Percentiles rank a stretch among this genome's conserved stretches.
phyloP scores from a whole-genome alignment of 1,139 yeast species.

The Meyerozyma athensensis region DNA sequence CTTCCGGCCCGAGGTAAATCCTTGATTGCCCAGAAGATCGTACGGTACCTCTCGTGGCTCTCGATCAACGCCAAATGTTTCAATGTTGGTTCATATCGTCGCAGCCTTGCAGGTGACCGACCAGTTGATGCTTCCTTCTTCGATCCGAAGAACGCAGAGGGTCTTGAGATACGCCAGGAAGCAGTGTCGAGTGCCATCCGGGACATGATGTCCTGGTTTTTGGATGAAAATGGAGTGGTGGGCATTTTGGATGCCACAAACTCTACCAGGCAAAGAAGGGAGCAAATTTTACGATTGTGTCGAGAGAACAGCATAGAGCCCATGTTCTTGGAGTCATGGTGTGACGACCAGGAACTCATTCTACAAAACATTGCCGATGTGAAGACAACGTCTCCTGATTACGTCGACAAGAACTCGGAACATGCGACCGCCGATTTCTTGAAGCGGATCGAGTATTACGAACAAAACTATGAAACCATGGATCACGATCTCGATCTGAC shows the following conservation, averaged over 20 bases:
- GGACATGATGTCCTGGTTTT: slow-evolving; percentile 90
- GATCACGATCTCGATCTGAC: slow-evolving; percentile 53
- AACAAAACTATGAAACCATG: slow-evolving; percentile 70
- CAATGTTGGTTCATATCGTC: slow-evolving; percentile 83
- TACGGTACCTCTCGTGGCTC: slow-evolving; percentile 87
- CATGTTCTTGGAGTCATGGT: slow-evolving; percentile 87
- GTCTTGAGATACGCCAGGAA: slow-evolving; percentile 55
- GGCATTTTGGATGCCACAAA: slow-evolving; percentile 91
- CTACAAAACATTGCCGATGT: slow-evolving; percentile 80
- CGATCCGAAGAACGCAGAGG: slow-evolving; percentile 61
- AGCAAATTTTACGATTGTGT: slow-evolving; percentile 59
- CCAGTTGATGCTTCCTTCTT: slow-evolving; percentile 64
- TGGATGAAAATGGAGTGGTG: slow-evolving; percentile 75
- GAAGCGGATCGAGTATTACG: slow-evolving; percentile 69
- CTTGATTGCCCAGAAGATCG: slow-evolving; percentile 78
- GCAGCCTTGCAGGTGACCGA: slow-evolving; percentile 47
- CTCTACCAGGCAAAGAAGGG: slow-evolving; percentile 67
- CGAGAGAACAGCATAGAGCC: slow-evolving; percentile 73
- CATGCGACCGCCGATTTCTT: slow-evolving; percentile 69
- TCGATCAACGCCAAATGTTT: slow-evolving; percentile 83
- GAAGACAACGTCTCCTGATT: slow-evolving; percentile 84
- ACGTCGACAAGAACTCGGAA: slow-evolving; percentile 65
- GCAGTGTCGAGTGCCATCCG: slow-evolving; percentile 69
- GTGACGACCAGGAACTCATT: slow-evolving; percentile 77
- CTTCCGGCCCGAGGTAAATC: slow-evolving; percentile 72